Evolutionary conservation across 495 filamentous ascomycete species (phyloP), one percentile per base, ranked within the genome.

Genomic region (Hypoxylon lienhwacheense): DNA sequence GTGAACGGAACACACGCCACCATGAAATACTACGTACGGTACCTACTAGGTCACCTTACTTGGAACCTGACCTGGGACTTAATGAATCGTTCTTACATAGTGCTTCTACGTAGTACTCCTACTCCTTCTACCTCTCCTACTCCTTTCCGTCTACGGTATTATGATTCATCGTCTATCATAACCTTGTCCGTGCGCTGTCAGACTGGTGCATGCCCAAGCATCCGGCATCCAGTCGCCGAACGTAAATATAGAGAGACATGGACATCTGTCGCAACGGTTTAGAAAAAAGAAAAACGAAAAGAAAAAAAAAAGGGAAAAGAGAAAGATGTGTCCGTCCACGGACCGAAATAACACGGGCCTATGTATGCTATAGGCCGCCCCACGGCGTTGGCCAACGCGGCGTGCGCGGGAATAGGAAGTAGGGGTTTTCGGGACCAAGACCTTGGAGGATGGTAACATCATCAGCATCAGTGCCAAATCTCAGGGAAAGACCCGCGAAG

Each of bases 41-140:
- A 61, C 51, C 35, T 28, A 51, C 33, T 33, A 36, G 50, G 50
- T 36, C 45, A 49, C 46, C 48, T 43, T 41, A 47, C 48, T 33
- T 53, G 10, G 45, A 25, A 46, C 28, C 20, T 35, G 39, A 61
- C 52, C 40, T 53, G 10, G 45, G 31, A 46, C 28, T 25, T 35
- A 34, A 61, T 55, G 29, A 55, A 53, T 56, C 47, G 48, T 59
- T 48, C 55, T n/a, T n/a, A n/a, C n/a, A n/a, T 12, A 37, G 55
- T 37, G 29, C 32, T 53, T 59, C 42, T n/a, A n/a, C n/a, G n/a
- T n/a, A n/a, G n/a, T n/a, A n/a, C n/a, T n/a, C n/a, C n/a, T n/a
- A n/a, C n/a, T n/a, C n/a, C n/a, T n/a, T n/a, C n/a, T n/a, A n/a
- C n/a, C n/a, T n/a, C n/a, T n/a, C 41, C 32, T 51, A 35, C 37